Conservation (phyloP, 306 rosid genomes). For the Inga laurina region DNA sequence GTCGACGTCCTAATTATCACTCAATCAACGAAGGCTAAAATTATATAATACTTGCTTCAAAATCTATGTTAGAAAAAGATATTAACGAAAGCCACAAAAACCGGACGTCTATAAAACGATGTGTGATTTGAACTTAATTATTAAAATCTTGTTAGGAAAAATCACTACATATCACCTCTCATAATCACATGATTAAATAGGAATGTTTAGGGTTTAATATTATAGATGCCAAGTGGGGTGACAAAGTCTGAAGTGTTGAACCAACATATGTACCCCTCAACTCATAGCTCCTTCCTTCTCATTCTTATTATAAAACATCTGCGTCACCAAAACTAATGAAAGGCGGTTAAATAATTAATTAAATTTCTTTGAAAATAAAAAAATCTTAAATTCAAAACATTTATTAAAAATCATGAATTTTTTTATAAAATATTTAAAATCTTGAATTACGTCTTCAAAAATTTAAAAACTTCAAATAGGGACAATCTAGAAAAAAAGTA, state of each 20-base stretch:
- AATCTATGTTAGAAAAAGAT: slow-evolving; percentile 25
- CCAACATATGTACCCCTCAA: too few relatives aligned
- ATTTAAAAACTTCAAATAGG: too few relatives aligned
- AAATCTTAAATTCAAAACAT: too few relatives aligned
- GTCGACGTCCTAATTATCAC: background rate
- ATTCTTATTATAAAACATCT: too few relatives aligned
- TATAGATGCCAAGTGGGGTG: slow-evolving; percentile 27
- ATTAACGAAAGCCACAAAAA: slow-evolving; percentile 37
- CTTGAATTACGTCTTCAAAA: too few relatives aligned
- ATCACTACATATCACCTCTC: slow-evolving; percentile 18
- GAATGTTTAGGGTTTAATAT: slow-evolving; percentile 23
- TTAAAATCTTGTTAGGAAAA: slow-evolving; percentile 12
- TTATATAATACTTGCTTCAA: background rate
- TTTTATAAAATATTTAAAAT: too few relatives aligned
- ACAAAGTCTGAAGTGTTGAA: slow-evolving; percentile 39
- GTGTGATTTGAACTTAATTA: background rate
- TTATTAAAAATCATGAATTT: too few relatives aligned
- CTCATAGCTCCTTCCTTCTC: too few relatives aligned
- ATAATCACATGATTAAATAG: slow-evolving; percentile 42
- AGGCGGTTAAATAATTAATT: too few relatives aligned
- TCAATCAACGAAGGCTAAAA: background rate
- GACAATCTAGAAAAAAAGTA: too few relatives aligned
- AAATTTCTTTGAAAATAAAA: too few relatives aligned
- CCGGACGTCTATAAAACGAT: slow-evolving; percentile 34
- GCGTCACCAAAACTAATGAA: too few relatives aligned